Conservation (phyloP, 2,329 filamentous ascomycete species). For the Eutypella sp. region DNA sequence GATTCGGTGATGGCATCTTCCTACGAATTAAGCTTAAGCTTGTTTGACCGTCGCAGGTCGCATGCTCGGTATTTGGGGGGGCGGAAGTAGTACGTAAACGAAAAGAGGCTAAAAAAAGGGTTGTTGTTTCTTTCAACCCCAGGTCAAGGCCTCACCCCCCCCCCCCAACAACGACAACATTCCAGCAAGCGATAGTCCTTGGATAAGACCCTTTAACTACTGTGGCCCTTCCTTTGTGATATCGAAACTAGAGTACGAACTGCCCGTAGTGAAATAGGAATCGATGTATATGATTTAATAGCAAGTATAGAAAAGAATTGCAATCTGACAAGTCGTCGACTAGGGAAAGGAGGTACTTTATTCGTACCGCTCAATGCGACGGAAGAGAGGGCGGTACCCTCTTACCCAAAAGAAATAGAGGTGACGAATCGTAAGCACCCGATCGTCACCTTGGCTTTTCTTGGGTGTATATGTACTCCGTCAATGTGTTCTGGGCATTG, state of each 20-base stretch:
- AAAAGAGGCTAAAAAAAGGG: neutral
- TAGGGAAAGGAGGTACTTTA: no score
- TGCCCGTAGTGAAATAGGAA: no score
- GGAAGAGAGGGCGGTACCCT: neutral
- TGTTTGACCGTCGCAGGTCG: slow-evolving; percentile 12
- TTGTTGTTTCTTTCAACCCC: neutral
- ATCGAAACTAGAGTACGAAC: no score
- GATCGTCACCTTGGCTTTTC: neutral
- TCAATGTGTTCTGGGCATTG: neutral
- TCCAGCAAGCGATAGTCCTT: no score
- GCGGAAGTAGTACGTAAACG: neutral
- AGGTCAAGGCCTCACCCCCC: no score
- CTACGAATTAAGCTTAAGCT: slow-evolving; percentile 22
- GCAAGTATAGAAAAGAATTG: no score
- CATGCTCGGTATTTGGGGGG: slow-evolving; percentile 7
- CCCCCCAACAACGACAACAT: no score
- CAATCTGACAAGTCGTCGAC: no score
- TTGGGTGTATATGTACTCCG: neutral
- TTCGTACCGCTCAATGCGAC: neutral
- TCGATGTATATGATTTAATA: no score
- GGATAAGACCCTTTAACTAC: no score
- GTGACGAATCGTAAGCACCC: neutral
- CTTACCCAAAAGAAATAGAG: neutral
- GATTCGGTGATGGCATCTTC: slow-evolving; percentile 16
- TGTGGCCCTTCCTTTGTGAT: no score